phyloP scores from a whole-genome alignment of 148 eudicot genomes.

The Amaranthus hypochondriacus region DNA sequence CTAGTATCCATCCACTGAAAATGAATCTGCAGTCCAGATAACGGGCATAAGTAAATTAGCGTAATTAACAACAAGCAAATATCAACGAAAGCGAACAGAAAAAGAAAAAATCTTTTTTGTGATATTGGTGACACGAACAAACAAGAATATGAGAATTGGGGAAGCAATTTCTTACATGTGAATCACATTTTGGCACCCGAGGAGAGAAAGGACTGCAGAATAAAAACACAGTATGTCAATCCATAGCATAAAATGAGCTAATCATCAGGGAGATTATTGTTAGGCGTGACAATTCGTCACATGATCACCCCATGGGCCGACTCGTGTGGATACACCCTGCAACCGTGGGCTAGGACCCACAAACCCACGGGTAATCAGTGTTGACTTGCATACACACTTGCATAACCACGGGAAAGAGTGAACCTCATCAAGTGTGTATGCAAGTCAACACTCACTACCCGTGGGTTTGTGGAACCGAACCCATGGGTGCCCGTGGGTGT shows the following conservation, averaged over 20 bases:
- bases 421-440: no score
- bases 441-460: no score
- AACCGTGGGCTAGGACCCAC: no score
- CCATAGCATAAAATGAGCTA: neutral
- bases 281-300: no score
- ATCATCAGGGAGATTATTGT: neutral
- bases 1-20: constrained; percentile 90
- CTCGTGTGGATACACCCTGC: no score
- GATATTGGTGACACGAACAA: neutral
- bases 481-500: no score
- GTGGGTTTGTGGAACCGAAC: no score
- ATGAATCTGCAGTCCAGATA: constrained; percentile 58
- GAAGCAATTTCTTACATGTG: constrained; percentile 51
- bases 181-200: constrained; percentile 62
- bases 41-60: neutral
- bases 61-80: neutral
- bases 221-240: constrained; percentile 13
- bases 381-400: no score
- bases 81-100: neutral
- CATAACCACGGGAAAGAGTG: no score
- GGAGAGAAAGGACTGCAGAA: constrained; percentile 62
- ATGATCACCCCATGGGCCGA: no score
- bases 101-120: neutral
- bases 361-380: no score
- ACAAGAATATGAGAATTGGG: neutral